phyloP scores from a whole-genome alignment of 331 rosid species.

The Arachis monticola region DNA sequence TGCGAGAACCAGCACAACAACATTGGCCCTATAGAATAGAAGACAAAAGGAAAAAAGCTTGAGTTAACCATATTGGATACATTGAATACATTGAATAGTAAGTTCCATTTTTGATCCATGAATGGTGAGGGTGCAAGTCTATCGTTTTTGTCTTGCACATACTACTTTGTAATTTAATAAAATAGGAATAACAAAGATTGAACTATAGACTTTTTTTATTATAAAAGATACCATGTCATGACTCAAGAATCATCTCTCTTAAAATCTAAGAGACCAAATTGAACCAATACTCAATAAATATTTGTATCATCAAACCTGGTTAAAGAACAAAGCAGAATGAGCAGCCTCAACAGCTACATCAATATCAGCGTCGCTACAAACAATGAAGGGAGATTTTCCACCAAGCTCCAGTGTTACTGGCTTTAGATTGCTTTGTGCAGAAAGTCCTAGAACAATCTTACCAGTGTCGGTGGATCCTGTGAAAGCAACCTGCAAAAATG shows the following conservation, averaged over 20 bases:
- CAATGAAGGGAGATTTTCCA: slow-evolving; percentile 88
- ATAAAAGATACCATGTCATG: too few species aligned
- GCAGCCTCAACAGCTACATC: slow-evolving; percentile 84
- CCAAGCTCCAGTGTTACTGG: slow-evolving; percentile 86
- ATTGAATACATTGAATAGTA: too few species aligned
- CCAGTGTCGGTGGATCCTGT: slow-evolving; percentile 82
- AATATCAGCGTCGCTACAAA: slow-evolving; percentile 77
- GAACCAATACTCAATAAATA: too few species aligned
- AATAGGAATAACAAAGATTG: too few species aligned
- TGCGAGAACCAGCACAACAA: slow-evolving; percentile 92
- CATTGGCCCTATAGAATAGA: slow-evolving; percentile 71
- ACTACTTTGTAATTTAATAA: too few species aligned
- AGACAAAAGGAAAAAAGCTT: slow-evolving; percentile 22
- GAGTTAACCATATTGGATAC: neutral
- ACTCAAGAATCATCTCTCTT: too few species aligned
- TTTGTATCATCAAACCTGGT: slow-evolving; percentile 59
- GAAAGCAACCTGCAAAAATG: slow-evolving; percentile 71
- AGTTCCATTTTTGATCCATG: too few species aligned
- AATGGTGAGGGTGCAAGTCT: too few species aligned
- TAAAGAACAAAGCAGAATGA: slow-evolving; percentile 79
- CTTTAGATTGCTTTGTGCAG: slow-evolving; percentile 81
- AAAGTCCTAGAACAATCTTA: slow-evolving; percentile 59
- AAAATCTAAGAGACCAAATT: too few species aligned
- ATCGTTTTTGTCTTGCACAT: too few species aligned
- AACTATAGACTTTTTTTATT: too few species aligned